Percentiles rank a stretch among this genome's conserved stretches.
These are phyloP conservation scores for Limonium bicolor DNA, from an alignment of 148 eudicot species.

Conservation along the genomic window DNA sequence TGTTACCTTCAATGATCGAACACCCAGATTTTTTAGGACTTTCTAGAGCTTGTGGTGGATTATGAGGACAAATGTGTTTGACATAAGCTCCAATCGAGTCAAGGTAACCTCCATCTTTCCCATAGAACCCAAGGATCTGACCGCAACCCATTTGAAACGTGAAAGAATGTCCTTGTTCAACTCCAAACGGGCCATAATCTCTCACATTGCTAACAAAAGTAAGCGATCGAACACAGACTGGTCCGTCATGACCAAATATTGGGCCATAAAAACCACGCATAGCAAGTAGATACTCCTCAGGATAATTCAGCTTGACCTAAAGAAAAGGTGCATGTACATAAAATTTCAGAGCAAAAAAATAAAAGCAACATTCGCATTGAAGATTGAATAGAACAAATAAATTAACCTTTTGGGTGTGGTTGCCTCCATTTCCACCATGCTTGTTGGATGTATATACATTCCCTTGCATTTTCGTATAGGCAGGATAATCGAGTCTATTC, in stretches of 20 bases:
- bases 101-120: conserved; percentile 43
- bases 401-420: conserved; percentile 50
- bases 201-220: conserved; percentile 42
- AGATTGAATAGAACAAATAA: not conserved
- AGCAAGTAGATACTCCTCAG: conserved; percentile 53
- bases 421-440: conserved; percentile 65
- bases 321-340: too few species aligned
- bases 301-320: conserved; percentile 61
- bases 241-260: conserved; percentile 22
- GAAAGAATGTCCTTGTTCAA: conserved; percentile 46
- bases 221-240: conserved; percentile 36
- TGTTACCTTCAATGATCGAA: too few species aligned
- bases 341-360: too few species aligned
- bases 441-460: conserved; percentile 38
- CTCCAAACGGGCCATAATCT: conserved; percentile 59
- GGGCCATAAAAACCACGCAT: conserved; percentile 48
- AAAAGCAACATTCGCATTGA: too few species aligned
- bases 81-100: conserved; percentile 62
- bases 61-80: conserved; percentile 25
- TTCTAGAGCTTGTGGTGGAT: too few species aligned
- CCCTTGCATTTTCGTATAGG: conserved; percentile 48
- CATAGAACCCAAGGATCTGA: conserved; percentile 59
- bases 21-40: too few species aligned
- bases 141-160: conserved; percentile 24
- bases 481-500: conserved; percentile 54